Conservation (phyloP, 257 asterid genomes). For the Asclepias syriaca region DNA sequence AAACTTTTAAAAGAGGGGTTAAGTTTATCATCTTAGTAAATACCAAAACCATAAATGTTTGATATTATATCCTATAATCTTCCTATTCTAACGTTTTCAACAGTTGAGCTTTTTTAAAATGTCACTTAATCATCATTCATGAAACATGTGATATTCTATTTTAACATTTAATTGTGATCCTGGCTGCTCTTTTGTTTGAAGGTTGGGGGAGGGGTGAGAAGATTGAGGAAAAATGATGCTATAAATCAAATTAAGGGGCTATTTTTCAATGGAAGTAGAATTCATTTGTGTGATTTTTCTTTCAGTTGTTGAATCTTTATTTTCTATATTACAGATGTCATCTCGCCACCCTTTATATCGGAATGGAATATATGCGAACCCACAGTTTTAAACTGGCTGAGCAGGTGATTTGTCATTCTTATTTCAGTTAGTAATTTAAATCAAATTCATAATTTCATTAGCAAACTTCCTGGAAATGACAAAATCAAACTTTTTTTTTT, state of each 20-base stretch:
- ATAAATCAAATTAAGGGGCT: neutral
- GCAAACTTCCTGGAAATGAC: neutral
- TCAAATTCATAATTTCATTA: slow-evolving; percentile 15
- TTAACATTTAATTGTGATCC: neutral
- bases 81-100: neutral
- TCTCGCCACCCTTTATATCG: slow-evolving; percentile 87
- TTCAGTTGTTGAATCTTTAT: slow-evolving; percentile 11
- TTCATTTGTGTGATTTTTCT: neutral
- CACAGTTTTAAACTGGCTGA: slow-evolving; percentile 98
- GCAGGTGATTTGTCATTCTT: slow-evolving; percentile 53
- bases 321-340: slow-evolving; percentile 74
- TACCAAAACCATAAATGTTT: too few species aligned
- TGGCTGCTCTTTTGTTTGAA: neutral
- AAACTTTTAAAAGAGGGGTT: too few species aligned
- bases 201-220: neutral
- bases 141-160: neutral
- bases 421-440: slow-evolving; percentile 8
- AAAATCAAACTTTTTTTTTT: neutral
- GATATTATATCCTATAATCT: too few species aligned
- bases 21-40: too few species aligned
- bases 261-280: neutral
- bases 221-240: neutral
- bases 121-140: neutral
- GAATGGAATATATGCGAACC: slow-evolving; percentile 98
- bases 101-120: neutral